Conservation (phyloP, 495 filamentous ascomycete species). For the Xylaria cubensis region DNA sequence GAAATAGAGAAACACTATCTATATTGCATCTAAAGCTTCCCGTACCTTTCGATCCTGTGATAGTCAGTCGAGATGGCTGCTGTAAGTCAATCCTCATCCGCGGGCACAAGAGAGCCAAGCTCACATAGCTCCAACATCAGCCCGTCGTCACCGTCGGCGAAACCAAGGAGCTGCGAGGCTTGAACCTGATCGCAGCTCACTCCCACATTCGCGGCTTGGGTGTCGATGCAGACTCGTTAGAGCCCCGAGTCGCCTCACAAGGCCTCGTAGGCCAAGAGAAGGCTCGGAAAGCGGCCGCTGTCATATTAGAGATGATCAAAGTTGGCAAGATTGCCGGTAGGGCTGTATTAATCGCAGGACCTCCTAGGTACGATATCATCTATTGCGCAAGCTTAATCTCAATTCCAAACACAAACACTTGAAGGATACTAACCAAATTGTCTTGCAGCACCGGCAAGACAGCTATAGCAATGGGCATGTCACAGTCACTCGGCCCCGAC, state of each 20-base stretch:
- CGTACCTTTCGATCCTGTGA: neutral
- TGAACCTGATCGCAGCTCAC: conserved; percentile 97
- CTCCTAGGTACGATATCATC: conserved; percentile 66
- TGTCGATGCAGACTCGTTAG: conserved; percentile 88
- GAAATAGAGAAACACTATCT: neutral
- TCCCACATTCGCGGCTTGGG: conserved; percentile 96
- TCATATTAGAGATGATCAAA: conserved; percentile 98
- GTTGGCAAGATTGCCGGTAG: conserved; percentile 97
- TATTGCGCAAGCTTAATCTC: neutral
- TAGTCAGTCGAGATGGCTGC: conserved; percentile 25
- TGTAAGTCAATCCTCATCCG: conserved; percentile 13
- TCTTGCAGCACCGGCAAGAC: conserved; percentile 86
- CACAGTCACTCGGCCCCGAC: conserved; percentile 89
- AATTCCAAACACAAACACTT: neutral
- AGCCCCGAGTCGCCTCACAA: conserved; percentile 84
- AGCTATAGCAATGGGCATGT: conserved; percentile 98
- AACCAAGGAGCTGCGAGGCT: conserved; percentile 88
- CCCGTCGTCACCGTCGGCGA: conserved; percentile 92
- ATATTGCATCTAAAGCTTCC: neutral
- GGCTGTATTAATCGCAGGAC: conserved; percentile 93
- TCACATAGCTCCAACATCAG: conserved; percentile 50
- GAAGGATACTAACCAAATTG: conserved; percentile 8
- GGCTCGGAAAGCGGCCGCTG: conserved; percentile 92
- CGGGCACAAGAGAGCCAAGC: conserved; percentile 27
- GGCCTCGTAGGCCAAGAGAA: conserved; percentile 97